phyloP scores from a whole-genome alignment of 495 filamentous ascomycete species.

The Trichocladium uniseriatum region DNA sequence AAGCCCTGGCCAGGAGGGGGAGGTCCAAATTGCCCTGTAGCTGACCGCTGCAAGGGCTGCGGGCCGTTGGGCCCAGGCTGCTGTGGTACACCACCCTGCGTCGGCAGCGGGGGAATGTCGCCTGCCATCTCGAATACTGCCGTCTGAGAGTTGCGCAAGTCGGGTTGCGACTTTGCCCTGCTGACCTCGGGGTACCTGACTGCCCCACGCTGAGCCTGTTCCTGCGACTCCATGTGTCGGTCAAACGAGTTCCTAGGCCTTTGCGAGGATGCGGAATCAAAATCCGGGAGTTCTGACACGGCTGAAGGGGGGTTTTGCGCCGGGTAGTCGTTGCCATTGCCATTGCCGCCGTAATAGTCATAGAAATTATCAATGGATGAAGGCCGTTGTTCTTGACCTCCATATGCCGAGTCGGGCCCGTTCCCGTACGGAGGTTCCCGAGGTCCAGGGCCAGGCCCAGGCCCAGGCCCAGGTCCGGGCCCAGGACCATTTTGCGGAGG shows the following conservation, averaged over 20 bases:
- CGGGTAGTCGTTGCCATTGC: conserved; percentile 11
- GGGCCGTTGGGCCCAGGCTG: conserved; percentile 12
- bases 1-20: conserved; percentile 21
- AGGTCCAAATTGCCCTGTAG: conserved; percentile 22
- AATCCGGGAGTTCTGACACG: conserved; percentile 61
- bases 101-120: conserved; percentile 46
- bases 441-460: too few relatives aligned
- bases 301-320: conserved; percentile 24
- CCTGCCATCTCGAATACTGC: conserved; percentile 62
- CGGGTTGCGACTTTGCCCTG: conserved; percentile 58
- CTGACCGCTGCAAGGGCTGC: conserved; percentile 19
- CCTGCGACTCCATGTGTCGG: conserved; percentile 30
- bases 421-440: conserved; percentile 16
- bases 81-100: conserved; percentile 10
- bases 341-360: conserved; percentile 43
- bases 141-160: conserved; percentile 52
- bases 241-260: conserved; percentile 41
- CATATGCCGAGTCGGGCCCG: conserved; percentile 18
- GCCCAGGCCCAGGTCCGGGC: too few relatives aligned
- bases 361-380: conserved; percentile 45
- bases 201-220: conserved; percentile 35
- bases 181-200: conserved; percentile 37
- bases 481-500: too few relatives aligned
- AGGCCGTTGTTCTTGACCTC: conserved; percentile 19
- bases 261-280: conserved; percentile 51